Conservation (phyloP, 371 early-diverging fungal species). For the Mycotypha africana region DNA sequence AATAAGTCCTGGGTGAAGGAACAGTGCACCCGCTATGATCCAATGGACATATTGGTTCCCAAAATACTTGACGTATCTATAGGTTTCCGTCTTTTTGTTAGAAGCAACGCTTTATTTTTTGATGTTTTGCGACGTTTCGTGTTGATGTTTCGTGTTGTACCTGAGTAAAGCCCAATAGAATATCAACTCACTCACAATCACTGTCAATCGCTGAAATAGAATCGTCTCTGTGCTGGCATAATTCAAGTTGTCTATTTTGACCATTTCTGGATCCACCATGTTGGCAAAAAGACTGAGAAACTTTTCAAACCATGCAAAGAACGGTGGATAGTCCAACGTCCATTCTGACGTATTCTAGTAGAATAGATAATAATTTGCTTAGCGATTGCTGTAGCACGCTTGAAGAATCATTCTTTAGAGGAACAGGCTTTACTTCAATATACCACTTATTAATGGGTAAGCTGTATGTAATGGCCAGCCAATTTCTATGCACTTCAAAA, state of each 20-base stretch:
- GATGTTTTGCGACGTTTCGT: not conserved
- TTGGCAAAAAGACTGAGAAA: conserved; percentile 62
- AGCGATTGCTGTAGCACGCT: not conserved
- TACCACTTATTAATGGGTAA: conserved; percentile 88
- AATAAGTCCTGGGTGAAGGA: conserved; percentile 82
- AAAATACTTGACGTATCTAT: conserved; percentile 32
- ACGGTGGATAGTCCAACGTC: conserved; percentile 97
- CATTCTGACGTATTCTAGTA: conserved; percentile 81
- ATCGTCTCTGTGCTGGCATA: conserved; percentile 67
- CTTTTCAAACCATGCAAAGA: conserved; percentile 96
- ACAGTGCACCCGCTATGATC: conserved; percentile 52
- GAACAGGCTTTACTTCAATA: conserved; percentile 71
- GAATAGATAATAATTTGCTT: not conserved
- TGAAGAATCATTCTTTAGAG: too few species aligned
- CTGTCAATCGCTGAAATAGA: conserved; percentile 82
- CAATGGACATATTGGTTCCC: conserved; percentile 33
- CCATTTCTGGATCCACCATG: conserved; percentile 68
- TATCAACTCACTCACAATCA: conserved; percentile 77
- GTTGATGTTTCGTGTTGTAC: conserved; percentile 23
- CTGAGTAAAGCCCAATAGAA: conserved; percentile 65
- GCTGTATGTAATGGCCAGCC: conserved; percentile 92
- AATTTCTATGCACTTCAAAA: conserved; percentile 98
- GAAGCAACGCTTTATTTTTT: not conserved
- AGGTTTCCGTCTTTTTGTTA: not conserved
- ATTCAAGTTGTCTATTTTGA: conserved; percentile 61